These are phyloP conservation scores for Phytopythium kandeliae DNA, from an alignment of 352 stramenopile genomes.

Conservation along the genomic window DNA sequence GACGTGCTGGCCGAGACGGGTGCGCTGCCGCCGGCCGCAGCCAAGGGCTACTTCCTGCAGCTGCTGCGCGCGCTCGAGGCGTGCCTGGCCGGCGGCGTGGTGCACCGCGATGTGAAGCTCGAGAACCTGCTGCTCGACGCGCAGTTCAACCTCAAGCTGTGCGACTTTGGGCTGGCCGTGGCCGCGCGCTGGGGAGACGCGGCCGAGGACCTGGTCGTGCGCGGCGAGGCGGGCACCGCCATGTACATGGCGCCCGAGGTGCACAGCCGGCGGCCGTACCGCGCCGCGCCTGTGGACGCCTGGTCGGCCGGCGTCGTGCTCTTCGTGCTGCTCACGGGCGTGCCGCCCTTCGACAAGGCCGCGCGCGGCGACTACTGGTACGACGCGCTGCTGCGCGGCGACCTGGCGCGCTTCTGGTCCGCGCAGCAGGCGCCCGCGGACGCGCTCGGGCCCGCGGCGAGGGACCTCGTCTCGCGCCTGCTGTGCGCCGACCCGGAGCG, in stretches of 20 bases:
- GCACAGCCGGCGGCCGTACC: slow-evolving; percentile 41
- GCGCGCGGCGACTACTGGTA: slow-evolving; percentile 74
- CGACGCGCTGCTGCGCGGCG: slow-evolving; percentile 39
- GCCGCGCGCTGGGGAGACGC: slow-evolving; percentile 13
- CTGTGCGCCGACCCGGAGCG: slow-evolving; percentile 50
- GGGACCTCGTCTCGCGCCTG: slow-evolving; percentile 69
- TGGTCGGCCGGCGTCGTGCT: slow-evolving; percentile 88
- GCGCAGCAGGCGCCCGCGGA: slow-evolving; percentile 35
- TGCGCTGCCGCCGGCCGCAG: slow-evolving; percentile 44
- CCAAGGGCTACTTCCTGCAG: slow-evolving; percentile 75
- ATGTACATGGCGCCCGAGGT: slow-evolving; percentile 90
- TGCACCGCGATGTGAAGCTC: slow-evolving; percentile 88
- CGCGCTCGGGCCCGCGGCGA: slow-evolving; percentile 41
- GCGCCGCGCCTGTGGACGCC: slow-evolving; percentile 77
- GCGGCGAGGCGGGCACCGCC: slow-evolving; percentile 69
- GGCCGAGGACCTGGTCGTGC: slow-evolving; percentile 24
- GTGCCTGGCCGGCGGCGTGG: slow-evolving; percentile 67
- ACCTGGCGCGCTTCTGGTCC: slow-evolving; percentile 53
- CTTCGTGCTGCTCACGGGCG: slow-evolving; percentile 88
- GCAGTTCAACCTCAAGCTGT: slow-evolving; percentile 84
- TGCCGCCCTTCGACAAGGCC: slow-evolving; percentile 83
- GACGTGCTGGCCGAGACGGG: slow-evolving; percentile 71
- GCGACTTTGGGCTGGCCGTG: slow-evolving; percentile 91
- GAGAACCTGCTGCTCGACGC: slow-evolving; percentile 89
- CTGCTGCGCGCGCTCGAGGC: slow-evolving; percentile 59